Percentiles rank a stretch among this genome's conserved stretches.
phyloP scores from a whole-genome alignment of 2,329 filamentous ascomycete genomes.

The Elsinoe batatas region DNA sequence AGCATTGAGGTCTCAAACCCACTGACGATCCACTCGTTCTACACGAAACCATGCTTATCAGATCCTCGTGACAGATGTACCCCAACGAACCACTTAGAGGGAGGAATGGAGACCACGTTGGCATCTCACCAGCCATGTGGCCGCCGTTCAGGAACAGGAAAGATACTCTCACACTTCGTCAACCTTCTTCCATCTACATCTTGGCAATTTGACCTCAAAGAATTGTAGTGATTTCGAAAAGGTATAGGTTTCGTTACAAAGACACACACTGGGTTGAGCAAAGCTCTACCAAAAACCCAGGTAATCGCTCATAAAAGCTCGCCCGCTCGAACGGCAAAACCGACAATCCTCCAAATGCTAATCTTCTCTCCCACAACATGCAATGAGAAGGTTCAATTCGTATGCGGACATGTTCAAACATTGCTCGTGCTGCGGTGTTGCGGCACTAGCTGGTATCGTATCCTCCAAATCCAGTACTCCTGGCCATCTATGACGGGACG shows the following conservation, averaged over 20 bases:
- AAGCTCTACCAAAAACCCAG: background rate
- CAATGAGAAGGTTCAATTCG: background rate
- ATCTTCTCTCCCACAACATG: background rate
- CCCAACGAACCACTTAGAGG: background rate
- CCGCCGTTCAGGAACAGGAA: constrained; percentile 4
- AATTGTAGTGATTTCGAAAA: background rate
- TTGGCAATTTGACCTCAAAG: background rate
- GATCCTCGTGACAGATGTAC: background rate
- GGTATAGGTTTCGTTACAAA: background rate
- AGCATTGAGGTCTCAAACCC: background rate
- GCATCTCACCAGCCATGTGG: constrained; percentile 6
- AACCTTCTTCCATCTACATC: background rate
- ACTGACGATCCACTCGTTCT: background rate
- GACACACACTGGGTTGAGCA: background rate
- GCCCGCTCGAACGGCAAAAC: constrained; percentile 3
- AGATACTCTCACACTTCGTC: background rate
- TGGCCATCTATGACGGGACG: background rate
- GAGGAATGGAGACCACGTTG: background rate
- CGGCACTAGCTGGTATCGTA: background rate
- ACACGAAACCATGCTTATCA: background rate
- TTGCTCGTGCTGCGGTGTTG: background rate
- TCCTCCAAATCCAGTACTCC: background rate
- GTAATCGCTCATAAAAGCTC: background rate
- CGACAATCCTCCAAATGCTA: constrained; percentile 6
- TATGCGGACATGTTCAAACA: constrained; percentile 4